Base-by-base conservation (phyloP, 2,329 filamentous ascomycete species). In the Aspergillus flavus region DNA sequence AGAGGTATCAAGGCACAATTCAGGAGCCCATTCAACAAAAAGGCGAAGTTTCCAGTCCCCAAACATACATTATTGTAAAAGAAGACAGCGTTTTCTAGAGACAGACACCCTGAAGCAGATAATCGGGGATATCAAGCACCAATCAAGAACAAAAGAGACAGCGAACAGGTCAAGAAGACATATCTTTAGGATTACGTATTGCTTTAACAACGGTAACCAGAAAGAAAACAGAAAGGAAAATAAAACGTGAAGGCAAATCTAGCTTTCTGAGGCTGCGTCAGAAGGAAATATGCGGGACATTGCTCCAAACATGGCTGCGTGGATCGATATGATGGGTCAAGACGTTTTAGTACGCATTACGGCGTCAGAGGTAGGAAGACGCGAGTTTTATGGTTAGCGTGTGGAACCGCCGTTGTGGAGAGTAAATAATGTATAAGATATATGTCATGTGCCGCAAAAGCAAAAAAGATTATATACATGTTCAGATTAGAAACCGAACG, bases 401-500 rank as follows among this genome's bases (percentile, higher is more conserved):
- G 58, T 39, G 61, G 64, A 61, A 61, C 65, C 61, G 62, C 59
- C 64, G 62, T 64, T 61, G 63, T 63, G 62, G 68, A 61, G 57
- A 62, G 59, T 28, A 66, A 64, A 64, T 63, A 65, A 64, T 67
- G 63, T 68, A 69, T 70, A 65, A 66, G 63, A 65, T 57, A 63
- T 65, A 58, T 45, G 62, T 68, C 69, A 69, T 70, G 64, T 71
- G 67, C 67, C 63, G 68, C 65, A 62, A 64, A 60, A 61, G 46
- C 59, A 64, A 61, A 61, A 60, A 57, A 55, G 36, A 65, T 68
- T 74, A 75, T 75, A 72, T 75, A 76, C 68, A 72, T 63, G 59
- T 58, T 64, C 58, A 59, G 19, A 57, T 68, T 84, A 90, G 70
- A 91, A 91, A 46, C 89, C 89, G 76, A 91, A 91, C 2, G 89